A percentile compares a stretch with the other conserved stretches of the same genome.
phyloP scores from a whole-genome alignment of 75 land plant genomes.

The Picea glauca region DNA sequence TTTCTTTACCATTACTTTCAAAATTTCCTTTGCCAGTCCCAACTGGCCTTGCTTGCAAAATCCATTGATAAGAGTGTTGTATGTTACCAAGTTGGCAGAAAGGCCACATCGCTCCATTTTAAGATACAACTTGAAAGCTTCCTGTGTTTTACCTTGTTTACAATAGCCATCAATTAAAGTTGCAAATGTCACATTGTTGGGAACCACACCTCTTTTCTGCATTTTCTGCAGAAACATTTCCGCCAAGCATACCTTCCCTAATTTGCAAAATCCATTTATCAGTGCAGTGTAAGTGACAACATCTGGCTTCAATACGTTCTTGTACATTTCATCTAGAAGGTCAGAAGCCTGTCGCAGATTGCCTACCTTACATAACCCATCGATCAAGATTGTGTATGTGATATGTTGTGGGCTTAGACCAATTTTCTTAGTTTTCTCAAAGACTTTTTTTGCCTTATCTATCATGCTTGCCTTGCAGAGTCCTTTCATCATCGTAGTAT shows the following conservation, averaged over 20 bases:
- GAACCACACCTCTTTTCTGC: constrained; percentile 22
- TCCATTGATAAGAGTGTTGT: constrained; percentile 25
- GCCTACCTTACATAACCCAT: constrained; percentile 50
- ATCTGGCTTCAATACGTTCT: constrained; percentile 23
- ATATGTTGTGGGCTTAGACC: constrained; percentile 27
- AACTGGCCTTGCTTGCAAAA: constrained; percentile 42
- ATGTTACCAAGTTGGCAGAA: constrained; percentile 20
- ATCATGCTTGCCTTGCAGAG: constrained; percentile 31
- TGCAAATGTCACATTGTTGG: constrained; percentile 20
- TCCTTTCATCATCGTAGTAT: constrained; percentile 47
- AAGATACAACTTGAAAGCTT: constrained; percentile 30
- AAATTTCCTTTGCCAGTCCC: constrained; percentile 35
- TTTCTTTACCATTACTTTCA: constrained; percentile 27
- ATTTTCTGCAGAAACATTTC: constrained; percentile 31
- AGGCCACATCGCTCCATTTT: constrained; percentile 26
- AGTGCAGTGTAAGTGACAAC: constrained; percentile 49
- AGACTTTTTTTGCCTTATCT: constrained; percentile 29
- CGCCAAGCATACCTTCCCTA: constrained; percentile 17
- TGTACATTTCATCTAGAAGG: constrained; percentile 38
- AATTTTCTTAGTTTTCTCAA: constrained; percentile 33
- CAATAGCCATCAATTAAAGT: constrained; percentile 30
- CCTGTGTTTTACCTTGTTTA: constrained; percentile 27
- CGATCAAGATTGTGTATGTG: constrained; percentile 41
- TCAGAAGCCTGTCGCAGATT: constrained; percentile 33
- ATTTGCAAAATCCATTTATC: constrained; percentile 43